A percentile compares a stretch with the other conserved stretches of the same genome.
phyloP scores from a whole-genome alignment of 495 filamentous ascomycete species.

The Tuber brumale region DNA sequence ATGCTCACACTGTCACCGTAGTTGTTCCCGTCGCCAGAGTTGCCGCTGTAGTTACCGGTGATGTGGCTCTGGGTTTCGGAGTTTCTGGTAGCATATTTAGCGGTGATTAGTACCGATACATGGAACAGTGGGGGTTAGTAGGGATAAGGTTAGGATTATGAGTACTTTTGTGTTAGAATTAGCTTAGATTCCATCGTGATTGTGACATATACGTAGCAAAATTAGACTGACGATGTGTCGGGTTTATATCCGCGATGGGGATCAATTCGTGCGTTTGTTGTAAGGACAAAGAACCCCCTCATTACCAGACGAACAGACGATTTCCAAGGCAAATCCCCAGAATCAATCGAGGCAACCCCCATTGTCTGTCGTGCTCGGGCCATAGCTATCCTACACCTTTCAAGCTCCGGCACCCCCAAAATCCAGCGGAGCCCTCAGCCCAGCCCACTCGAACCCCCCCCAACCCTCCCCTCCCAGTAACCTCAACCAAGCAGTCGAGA shows the following conservation, averaged over 20 bases:
- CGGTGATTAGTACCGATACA: background rate
- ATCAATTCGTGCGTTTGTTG: background rate
- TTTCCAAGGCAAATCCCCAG: background rate
- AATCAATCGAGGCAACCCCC: background rate
- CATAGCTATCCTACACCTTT: background rate
- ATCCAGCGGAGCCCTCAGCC: background rate
- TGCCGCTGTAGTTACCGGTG: background rate
- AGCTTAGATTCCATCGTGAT: background rate
- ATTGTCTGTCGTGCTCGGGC: background rate
- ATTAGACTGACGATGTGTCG: background rate
- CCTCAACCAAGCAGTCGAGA: background rate
- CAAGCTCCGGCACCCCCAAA: background rate
- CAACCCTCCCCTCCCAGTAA: background rate
- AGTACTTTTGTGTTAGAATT: background rate
- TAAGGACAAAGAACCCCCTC: background rate
- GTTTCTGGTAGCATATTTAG: background rate
- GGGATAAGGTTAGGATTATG: background rate
- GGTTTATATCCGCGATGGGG: background rate
- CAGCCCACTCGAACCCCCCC: background rate
- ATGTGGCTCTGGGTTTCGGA: background rate
- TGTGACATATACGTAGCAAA: background rate
- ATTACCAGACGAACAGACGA: background rate
- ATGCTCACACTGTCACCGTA: background rate
- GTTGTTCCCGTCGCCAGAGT: background rate
- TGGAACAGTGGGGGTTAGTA: background rate